A percentile compares a stretch with the other conserved stretches of the same genome.
Evolutionary conservation across 2,329 filamentous ascomycete species (phyloP).

Genomic region (Diaporthe ampelina): DNA sequence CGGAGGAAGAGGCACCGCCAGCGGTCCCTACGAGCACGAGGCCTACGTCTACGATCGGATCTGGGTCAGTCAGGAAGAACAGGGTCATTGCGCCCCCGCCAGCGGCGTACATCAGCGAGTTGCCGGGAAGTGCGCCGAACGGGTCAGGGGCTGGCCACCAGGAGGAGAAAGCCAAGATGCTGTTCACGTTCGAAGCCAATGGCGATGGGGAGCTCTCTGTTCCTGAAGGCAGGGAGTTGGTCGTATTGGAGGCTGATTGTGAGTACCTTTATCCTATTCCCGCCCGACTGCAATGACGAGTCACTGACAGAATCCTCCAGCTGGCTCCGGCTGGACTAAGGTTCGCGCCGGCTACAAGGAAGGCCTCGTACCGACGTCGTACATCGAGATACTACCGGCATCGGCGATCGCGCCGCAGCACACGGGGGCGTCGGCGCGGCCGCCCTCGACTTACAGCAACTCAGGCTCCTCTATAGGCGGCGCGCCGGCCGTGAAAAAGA

Average conservation of each 20-base stretch:
- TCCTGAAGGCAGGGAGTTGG: conserved; percentile 82
- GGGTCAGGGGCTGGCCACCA: conserved; percentile 57
- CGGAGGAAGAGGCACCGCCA: conserved; percentile 63
- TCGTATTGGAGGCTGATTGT: conserved; percentile 90
- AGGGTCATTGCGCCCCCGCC: conserved; percentile 91
- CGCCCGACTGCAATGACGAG: not conserved
- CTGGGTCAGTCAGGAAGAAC: conserved; percentile 66
- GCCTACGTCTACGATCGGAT: conserved; percentile 52
- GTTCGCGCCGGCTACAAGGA: conserved; percentile 81
- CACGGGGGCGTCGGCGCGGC: conserved; percentile 67
- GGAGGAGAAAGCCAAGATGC: conserved; percentile 79
- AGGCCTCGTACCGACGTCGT: conserved; percentile 89
- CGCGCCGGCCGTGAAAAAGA: conserved; percentile 75
- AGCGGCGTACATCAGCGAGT: conserved; percentile 79
- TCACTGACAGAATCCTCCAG: conserved; percentile 62
- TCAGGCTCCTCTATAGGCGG: conserved; percentile 76
- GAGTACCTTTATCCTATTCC: conserved; percentile 55
- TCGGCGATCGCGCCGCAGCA: conserved; percentile 60
- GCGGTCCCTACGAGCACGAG: conserved; percentile 55
- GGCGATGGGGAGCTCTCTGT: conserved; percentile 87
- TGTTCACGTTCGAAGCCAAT: conserved; percentile 87
- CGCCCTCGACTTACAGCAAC: conserved; percentile 82
- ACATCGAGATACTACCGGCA: conserved; percentile 77
- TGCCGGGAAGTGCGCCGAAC: conserved; percentile 67
- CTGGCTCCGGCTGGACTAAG: conserved; percentile 92